Evolutionary conservation across 2,329 filamentous ascomycete species (phyloP), one percentile per base, ranked within the genome.

Genomic region (Colletotrichum sp.): DNA sequence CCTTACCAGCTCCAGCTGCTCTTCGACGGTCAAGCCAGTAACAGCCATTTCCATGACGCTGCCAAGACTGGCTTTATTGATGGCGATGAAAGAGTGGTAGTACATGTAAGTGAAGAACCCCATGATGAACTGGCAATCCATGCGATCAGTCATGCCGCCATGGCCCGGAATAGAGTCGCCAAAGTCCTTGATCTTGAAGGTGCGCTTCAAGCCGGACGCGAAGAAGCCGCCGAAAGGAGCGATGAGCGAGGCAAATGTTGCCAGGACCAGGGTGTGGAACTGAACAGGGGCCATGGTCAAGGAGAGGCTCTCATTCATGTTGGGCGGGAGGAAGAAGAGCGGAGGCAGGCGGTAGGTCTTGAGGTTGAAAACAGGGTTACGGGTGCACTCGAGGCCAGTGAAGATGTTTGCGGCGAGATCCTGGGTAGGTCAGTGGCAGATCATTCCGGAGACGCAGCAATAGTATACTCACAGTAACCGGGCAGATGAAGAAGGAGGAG

Each of bases 81-180:
- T 90, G 6, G 96, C 96, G 82, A 99, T 96, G 85, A 99, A 99
- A 82, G 95, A 97, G 85, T 98, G 96, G 87, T 98, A 99, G 87
- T 99, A 99, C 91, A 99, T 96, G 88, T 96, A 99, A 19, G 96
- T 92, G 82, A 99, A 99, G 86, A 98, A 97, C 11, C 97, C 97
- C 97, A 99, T 99, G 88, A 99, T 99, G 87, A 99, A 99, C 84
- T 99, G 97, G 85, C 97, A 99, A 84, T 99, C 97, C 96, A 99
- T 99, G 77, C 97, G 95, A 84, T 99, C 97, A 19, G 97, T 99
- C 88, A 99, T 99, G 80, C 97, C 97, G 77, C 97, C 97, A 82
- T 99, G 97, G 27, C 97, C 97, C 2, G 97, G 97, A 80, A 99
- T 99, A 2, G 96, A 98, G 86, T 99, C 95, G 80, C 97, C 97